Conservation (phyloP, 2,329 filamentous ascomycete species). For the Fusarium temperatum region DNA sequence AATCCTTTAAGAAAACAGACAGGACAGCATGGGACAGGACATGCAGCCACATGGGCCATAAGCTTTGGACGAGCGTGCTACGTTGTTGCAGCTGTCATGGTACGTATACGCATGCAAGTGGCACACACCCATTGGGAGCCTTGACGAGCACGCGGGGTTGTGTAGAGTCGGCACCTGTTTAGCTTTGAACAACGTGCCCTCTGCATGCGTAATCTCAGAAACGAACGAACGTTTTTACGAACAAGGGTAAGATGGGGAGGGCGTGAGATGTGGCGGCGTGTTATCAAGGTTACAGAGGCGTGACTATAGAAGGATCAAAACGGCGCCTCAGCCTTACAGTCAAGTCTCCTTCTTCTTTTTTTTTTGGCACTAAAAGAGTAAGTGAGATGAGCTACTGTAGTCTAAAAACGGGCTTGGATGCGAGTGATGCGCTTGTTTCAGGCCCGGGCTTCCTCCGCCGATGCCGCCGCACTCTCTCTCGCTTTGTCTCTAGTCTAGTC, state of each 20-base stretch:
- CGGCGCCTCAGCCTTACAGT: not conserved
- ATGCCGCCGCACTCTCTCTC: not conserved
- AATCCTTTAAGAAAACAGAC: conserved; percentile 36
- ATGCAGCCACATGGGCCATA: not conserved
- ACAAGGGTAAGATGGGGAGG: not conserved
- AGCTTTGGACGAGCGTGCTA: not conserved
- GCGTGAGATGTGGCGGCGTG: not conserved
- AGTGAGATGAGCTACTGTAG: not conserved
- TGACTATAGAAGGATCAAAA: not conserved
- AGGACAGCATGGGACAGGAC: not conserved
- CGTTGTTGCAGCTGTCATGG: not conserved
- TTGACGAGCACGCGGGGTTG: not conserved
- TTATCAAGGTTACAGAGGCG: not conserved
- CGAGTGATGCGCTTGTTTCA: not conserved
- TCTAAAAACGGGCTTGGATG: not conserved
- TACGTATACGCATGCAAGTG: not conserved
- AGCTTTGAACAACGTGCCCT: not conserved
- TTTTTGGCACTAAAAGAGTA: not conserved
- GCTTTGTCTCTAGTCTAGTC: not conserved
- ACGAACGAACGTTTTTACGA: not conserved
- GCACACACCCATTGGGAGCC: not conserved
- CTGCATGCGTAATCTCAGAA: not conserved
- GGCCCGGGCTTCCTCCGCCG: not conserved
- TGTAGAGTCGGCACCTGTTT: not conserved
- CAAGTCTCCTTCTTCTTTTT: not conserved